phyloP scores from a whole-genome alignment of 1,284 basidiomycete genomes.

The Cutaneotrichosporon mucoides region DNA sequence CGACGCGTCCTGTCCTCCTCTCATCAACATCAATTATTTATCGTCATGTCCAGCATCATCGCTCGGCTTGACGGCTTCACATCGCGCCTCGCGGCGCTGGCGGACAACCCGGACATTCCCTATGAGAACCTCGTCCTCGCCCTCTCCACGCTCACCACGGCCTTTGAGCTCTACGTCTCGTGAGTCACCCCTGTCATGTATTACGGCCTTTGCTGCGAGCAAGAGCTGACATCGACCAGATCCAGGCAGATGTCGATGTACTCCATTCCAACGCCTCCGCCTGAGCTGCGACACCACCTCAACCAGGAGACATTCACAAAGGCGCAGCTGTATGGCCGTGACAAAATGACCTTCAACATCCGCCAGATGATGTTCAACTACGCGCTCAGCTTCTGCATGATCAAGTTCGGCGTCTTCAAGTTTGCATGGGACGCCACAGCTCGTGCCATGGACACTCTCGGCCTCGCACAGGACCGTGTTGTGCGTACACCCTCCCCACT shows the following conservation, averaged over 20 bases:
- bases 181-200: constrained; percentile 16
- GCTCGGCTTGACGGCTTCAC: constrained; percentile 28
- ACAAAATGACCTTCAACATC: constrained; percentile 84
- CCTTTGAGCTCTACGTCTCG: constrained; percentile 38
- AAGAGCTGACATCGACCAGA: constrained; percentile 14
- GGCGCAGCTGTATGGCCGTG: constrained; percentile 83
- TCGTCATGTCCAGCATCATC: constrained; percentile 16
- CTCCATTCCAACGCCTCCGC: constrained; percentile 69
- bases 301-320: constrained; percentile 72
- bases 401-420: constrained; percentile 73
- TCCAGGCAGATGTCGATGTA: constrained; percentile 80
- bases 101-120: constrained; percentile 35
- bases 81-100: constrained; percentile 24
- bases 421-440: constrained; percentile 62
- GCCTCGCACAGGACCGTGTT: constrained; percentile 44
- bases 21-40: not conserved
- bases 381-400: constrained; percentile 63
- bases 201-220: too few relatives aligned
- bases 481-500: constrained; percentile 19
- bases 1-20: not conserved
- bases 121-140: constrained; percentile 30
- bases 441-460: constrained; percentile 51
- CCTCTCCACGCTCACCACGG: constrained; percentile 30
- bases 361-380: constrained; percentile 71
- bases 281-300: constrained; percentile 69